These are phyloP conservation scores for Stephanodiscus minutulus DNA, from an alignment of 108 stramenopile species.

Conservation along the genomic window DNA sequence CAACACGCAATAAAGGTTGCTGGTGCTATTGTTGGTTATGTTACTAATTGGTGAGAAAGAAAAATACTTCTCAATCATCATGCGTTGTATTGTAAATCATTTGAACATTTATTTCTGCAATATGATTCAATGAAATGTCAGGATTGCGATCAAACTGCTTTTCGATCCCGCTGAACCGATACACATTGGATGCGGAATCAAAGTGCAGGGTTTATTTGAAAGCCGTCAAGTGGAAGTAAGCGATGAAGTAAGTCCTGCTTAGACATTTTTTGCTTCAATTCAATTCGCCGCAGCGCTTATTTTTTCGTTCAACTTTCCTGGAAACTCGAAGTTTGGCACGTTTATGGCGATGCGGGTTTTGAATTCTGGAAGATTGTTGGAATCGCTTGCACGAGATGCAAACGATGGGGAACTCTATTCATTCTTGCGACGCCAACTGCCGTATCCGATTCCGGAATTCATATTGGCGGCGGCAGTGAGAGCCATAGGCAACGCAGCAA, in stretches of 20 bases:
- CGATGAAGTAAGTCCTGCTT: conserved; percentile 64
- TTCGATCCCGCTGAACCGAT: conserved; percentile 89
- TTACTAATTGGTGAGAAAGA: conserved; percentile 79
- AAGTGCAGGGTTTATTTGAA: conserved; percentile 91
- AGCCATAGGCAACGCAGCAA: conserved; percentile 62
- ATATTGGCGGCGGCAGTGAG: conserved; percentile 62
- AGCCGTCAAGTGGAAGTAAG: conserved; percentile 91
- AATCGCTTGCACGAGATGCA: conserved; percentile 61
- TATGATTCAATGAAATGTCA: too few species aligned
- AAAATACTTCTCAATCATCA: too few species aligned
- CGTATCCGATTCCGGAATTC: conserved; percentile 69
- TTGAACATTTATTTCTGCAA: too few species aligned
- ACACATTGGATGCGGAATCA: conserved; percentile 57
- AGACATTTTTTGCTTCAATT: conserved; percentile 59
- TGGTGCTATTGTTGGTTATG: conserved; percentile 87
- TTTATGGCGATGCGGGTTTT: conserved; percentile 71
- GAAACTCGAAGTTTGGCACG: conserved; percentile 22
- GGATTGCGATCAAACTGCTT: conserved; percentile 90
- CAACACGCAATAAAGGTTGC: conserved; percentile 47
- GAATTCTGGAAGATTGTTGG: conserved; percentile 55
- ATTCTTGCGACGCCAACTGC: conserved; percentile 68
- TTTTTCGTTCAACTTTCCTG: neutral
- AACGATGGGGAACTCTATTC: conserved; percentile 65
- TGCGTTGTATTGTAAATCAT: too few species aligned
- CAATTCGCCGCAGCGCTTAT: neutral